Base-by-base conservation (phyloP, 257 asterid genomes). In the Lavandula angustifolia region DNA sequence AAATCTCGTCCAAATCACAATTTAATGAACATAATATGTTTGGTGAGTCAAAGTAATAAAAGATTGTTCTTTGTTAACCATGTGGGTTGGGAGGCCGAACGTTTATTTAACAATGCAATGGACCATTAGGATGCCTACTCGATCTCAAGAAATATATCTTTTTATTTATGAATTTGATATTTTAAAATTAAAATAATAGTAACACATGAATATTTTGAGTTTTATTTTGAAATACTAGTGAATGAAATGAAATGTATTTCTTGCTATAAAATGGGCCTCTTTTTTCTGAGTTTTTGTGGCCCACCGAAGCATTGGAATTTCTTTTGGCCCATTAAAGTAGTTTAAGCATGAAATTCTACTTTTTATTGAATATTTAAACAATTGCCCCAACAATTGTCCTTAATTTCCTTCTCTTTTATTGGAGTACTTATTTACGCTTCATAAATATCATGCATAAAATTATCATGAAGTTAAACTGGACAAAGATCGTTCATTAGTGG, bases 21-120 rank as follows among this genome's bases (percentile, higher is more conserved):
- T 53, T 62, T 60, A 50, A 37, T 54, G 46, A 66, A 48, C 47
- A 18, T 38, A 64, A 56, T 53, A 18, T 52, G 78, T 73, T 73
- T 67, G 78, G 69, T 66, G 60, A 56, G 70, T 73, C 70, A 73
- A 73, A 61, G 56, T 60, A 41, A 9, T 35, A 9, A n/a, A 42
- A 43, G 18, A 54, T 17, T 7, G 46, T 42, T 42, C n/a, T 42
- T 60, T 48, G 35, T 18, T 22, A 2, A 22, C 1, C 69, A 42
- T 62, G 69, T 70, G 69, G 43, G 49, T 70, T 61, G 69, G 64
- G 32, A 27, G 46, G 13, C 27, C 16, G 27, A 14, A 47, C 42
- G 42, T 54, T 13, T 42, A 54, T 14, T 54, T 54, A 66, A 66
- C 44, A 44, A 56, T 16, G 43, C 18, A 11, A 43, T 67, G 37